Base-by-base conservation (phyloP, 148 eudicot genomes). In the Silene conica region DNA sequence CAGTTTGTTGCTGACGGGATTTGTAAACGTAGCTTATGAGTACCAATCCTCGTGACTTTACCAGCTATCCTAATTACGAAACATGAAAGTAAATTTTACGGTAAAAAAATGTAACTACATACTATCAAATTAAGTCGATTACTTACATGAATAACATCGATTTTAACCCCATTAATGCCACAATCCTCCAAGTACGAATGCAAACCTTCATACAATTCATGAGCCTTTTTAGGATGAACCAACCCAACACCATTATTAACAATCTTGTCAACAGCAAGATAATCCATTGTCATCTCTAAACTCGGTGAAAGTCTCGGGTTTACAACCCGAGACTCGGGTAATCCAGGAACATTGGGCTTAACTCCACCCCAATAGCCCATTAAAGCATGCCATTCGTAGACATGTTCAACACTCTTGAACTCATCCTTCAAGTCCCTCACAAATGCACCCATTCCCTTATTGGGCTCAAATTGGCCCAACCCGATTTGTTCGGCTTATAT, bases 311-410 rank as follows among this genome's bases (percentile, higher is more conserved):
- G 62, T 69, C 84, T 87, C 13, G 98, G 98, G 13, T 19, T 14
- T 1, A 93, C 75, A 0, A 89, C 87, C 7, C 45, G 80, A 13
- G 94, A 76, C 55, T 84, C 84, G 0, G 96, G 96, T 0, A 93
- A 62, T 18, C 86, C 87, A 0, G 82, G 26, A 3, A 83, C 85
- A 59, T 83, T 66, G 79, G 98, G 97, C 80, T 90, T 77, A 0
- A 93, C 58, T 78, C 98, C 98, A 60, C 98, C 98, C 98, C 98
- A 93, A 63, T 93, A 93, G 25, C 98, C 98, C 79, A 88, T 90
- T 63, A 93, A 80, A 2, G 98, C 98, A 73, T 93, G 98, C 98
- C 98, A 93, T 43, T 91, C 98, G 78, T 90, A 93, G 21, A 93
- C 98, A 69, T 86, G 78, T 41, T 91, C 94, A 73, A 93, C 94